Base-by-base conservation (phyloP, 352 stramenopile genomes). In the Phytopythium mirpurense region DNA sequence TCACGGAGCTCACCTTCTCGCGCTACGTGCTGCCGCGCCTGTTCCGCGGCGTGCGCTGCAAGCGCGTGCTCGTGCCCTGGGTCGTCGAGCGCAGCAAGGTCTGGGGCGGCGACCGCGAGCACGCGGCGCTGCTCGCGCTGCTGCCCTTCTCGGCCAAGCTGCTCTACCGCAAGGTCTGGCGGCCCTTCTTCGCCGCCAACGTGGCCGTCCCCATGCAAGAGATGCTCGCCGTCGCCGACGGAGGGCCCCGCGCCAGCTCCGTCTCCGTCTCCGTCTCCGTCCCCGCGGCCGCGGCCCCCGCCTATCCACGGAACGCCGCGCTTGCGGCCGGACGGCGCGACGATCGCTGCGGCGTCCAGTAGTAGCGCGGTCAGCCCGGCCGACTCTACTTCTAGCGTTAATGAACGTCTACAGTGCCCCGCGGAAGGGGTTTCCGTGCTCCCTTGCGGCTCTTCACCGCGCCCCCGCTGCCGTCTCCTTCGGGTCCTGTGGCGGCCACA, bases 31-130 rank as follows among this genome's bases (percentile, higher is more conserved):
- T 91, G 68, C 83, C 83, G 31, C 74, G 80, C 12, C 57, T 91
- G 34, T 90, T 93, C 57, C 77, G 78, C 21, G 70, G 70, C 21
- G 88, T 91, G 50, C 83, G 83, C 40, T 62, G 73, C 12, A 93
- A 93, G 54, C 80, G 81, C 34, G 74, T 93, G 2, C 69, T 93
- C n/a, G 72, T 93, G 34, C 80, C 81, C 14, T 93, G 83, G 83
- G 90, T 91, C 56, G 70, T 93, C 19, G 83, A 93, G 38, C 83
- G 83, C 27, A 88, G 70, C 60, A 91, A 91, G 59, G 75, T 90
- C 29, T 93, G 83, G 83, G 83, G 83, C 59, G 83, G 83, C 19
- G 75, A 83, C 45, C 63, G 44, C 3, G 83, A 93, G 53, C 76
- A 93, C 59, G 63, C 78, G 31, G 78, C 62, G 38, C 78, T 90